Evolutionary conservation across 495 filamentous ascomycete genomes (phyloP), one percentile per base, ranked within the genome.

Genomic region (Xylona heveae): DNA sequence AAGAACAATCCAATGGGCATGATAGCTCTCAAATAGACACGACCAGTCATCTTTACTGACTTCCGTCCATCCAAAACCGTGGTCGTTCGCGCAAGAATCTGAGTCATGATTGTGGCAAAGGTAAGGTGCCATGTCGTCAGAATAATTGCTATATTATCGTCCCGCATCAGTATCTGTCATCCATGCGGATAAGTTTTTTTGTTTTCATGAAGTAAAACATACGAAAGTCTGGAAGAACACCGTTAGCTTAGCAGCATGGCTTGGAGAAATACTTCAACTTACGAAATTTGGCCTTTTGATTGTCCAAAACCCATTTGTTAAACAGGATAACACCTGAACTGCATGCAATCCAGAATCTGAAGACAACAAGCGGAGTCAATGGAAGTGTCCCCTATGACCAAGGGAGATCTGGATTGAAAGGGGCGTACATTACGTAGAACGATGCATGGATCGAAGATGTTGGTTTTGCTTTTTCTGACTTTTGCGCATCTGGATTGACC

Each of bases 281-380:
- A 88, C 80, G 59, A 62, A 94, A 97, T 31, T 74, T 59, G 41
- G 70, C 64, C n/a, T n/a, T n/a, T n/a, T n/a, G n/a, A 18, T 68
- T 78, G 45, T 78, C 71, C 33, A 95, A 66, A 41, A 97, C 83
- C 68, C 78, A 85, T 68, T 97, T 97, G 74, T 97, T 95, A 74
- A 93, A 97, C 26, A 95, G 58, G 44, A 97, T 97, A 40, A 92
- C 81, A 40, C 70, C 77, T 20, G 85, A 93, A 49, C 82, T 92
- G 44, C 92, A 57, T 34, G 68, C 52, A 41, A 97, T 95, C 88
- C 88, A 97, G 47, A 68, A 54, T 41, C 85, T 95, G 50, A 31
- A 32, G 38, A 24, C 25, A 21, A 12, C 10, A 10, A 31, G 28
- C 10, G 31, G 16, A 29, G 41, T 52, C 40, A 57, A 51, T 31